These are phyloP conservation scores for Rhynchospora pubera DNA, from an alignment of 176 grass and related monocot genomes.

Conservation along the genomic window DNA sequence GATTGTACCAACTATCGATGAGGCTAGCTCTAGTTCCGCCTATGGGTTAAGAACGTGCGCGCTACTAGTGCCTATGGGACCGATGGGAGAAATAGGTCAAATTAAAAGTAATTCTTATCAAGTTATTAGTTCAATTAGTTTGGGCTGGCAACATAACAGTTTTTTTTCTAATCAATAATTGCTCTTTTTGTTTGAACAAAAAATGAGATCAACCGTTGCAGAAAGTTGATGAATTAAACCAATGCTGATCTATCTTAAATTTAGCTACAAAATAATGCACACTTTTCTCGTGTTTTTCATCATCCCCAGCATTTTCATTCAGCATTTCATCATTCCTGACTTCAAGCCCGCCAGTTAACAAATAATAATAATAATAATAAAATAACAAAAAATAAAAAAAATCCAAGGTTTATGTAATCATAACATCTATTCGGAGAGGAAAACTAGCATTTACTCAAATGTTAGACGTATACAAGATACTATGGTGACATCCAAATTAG, in stretches of 20 bases:
- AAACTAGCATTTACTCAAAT: background rate
- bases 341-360: background rate
- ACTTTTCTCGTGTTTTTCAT: background rate
- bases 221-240: background rate
- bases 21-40: too few relatives aligned
- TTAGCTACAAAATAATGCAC: background rate
- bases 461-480: background rate
- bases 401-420: background rate
- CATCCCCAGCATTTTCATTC: background rate
- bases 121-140: background rate
- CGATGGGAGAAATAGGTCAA: too few relatives aligned
- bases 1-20: background rate
- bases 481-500: background rate
- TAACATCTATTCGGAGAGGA: background rate
- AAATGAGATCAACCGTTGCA: background rate
- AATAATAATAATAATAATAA: too few relatives aligned
- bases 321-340: background rate
- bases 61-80: too few relatives aligned
- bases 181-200: background rate
- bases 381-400: too few relatives aligned
- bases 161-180: background rate
- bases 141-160: background rate
- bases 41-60: too few relatives aligned
- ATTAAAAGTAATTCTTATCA: too few relatives aligned
- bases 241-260: background rate